Evolutionary conservation across 352 stramenopile genomes (phyloP), one percentile per base, ranked within the genome.

Genomic region (Pythium pyrilobum): DNA sequence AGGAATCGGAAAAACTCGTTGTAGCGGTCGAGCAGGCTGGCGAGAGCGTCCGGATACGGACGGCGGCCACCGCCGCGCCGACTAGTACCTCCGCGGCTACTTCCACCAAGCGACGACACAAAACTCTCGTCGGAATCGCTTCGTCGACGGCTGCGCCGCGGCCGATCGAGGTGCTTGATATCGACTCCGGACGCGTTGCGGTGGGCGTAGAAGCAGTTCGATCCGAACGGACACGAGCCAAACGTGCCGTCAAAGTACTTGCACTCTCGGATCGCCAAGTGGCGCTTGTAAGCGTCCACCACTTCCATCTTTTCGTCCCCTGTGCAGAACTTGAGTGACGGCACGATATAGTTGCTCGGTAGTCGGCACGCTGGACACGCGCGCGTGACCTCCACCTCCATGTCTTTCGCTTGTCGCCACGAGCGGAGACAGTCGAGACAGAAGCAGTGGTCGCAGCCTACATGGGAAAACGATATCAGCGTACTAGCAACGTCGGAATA

Each of bases 131-230:
- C 16, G 16, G 45, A 43, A 23, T 53, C 31, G 21, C n/a, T 55
- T n/a, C 45, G 46, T 5, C 24, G 55, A 15, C 57, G 49, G 31
- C 49, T 41, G 6, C 31, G 54, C 5, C 29, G 40, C 5, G 40
- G 16, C 5, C 29, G 49, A 62, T 91, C 81, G 33, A 84, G 33
- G 33, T 84, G 69, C 57, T 91, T 91, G 20, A 91, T 65, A 29
- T 91, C 78, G 27, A 52, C 59, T 16, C 81, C 81, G 29, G 69
- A 31, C 0, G 59, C 49, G 49, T 91, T 78, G 13, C 73, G 74
- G 41, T 91, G 81, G 12, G 81, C 81, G 41, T 91, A 91, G 50
- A 91, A 89, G 52, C 81, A 91, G 45, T 85, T 72, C 11, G 65
- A 71, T 2, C 81, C 81, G 48, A 89, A 91, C 18, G 76, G 74